These are phyloP conservation scores for Pyronema omphalodes DNA, from an alignment of 495 filamentous ascomycete genomes.

Conservation along the genomic window DNA sequence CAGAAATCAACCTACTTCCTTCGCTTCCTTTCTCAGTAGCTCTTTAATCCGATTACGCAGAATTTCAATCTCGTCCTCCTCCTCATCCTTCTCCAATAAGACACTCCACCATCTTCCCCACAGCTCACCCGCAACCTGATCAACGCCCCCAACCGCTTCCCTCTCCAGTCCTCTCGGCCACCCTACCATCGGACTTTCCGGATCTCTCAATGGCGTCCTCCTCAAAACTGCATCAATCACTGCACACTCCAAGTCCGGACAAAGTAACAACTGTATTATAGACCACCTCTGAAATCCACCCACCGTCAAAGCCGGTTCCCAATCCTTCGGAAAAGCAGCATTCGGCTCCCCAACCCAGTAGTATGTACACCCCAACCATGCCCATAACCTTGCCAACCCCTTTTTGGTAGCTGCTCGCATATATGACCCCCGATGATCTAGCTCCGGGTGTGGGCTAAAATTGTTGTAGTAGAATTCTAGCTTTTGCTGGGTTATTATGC, in stretches of 20 bases:
- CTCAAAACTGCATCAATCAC: neutral
- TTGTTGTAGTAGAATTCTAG: neutral
- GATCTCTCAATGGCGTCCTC: neutral
- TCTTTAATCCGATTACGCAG: neutral
- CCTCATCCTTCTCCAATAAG: neutral
- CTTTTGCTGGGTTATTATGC: neutral
- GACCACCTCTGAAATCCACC: neutral
- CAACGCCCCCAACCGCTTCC: neutral
- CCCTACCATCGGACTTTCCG: neutral
- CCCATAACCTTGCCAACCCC: neutral
- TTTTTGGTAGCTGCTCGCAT: neutral
- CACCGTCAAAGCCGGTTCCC: neutral
- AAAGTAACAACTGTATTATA: neutral
- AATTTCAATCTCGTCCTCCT: neutral
- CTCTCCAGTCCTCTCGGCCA: constrained; percentile 1
- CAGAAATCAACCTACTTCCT: neutral
- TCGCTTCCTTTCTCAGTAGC: neutral
- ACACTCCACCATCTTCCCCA: neutral
- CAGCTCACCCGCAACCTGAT: neutral
- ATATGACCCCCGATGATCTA: neutral
- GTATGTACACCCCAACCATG: neutral
- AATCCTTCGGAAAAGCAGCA: neutral
- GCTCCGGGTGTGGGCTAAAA: neutral
- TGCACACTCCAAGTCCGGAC: neutral
- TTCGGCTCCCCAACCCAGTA: neutral